Conservation (phyloP, 2,329 filamentous ascomycete genomes). For the Curvularia sp. region DNA sequence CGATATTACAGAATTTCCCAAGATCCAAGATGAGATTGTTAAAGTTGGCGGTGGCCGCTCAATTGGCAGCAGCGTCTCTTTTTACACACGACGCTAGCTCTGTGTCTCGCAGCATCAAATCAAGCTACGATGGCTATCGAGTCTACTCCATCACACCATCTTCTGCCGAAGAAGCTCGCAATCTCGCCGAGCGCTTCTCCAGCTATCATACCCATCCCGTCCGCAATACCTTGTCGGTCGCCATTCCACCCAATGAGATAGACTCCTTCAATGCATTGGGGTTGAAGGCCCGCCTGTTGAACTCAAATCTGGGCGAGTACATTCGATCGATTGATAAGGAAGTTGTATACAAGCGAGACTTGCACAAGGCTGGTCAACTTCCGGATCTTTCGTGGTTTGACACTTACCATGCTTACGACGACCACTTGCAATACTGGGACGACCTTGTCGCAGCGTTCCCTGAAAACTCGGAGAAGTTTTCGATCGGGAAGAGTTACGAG, state of each 20-base stretch:
- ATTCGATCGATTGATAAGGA: slow-evolving; percentile 44
- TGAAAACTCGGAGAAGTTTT: slow-evolving; percentile 38
- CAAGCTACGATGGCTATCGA: slow-evolving; percentile 31
- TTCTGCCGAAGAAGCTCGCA: slow-evolving; percentile 26
- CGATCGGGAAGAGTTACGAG: slow-evolving; percentile 41
- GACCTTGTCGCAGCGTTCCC: slow-evolving; percentile 39
- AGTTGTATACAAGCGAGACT: slow-evolving; percentile 18
- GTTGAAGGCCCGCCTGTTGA: slow-evolving; percentile 51
- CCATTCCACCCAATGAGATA: slow-evolving; percentile 52
- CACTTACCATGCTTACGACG: slow-evolving; percentile 42
- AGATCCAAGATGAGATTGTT: slow-evolving; percentile 21
- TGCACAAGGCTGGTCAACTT: slow-evolving; percentile 43
- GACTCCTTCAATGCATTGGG: slow-evolving; percentile 49
- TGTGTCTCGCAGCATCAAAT: slow-evolving; percentile 6
- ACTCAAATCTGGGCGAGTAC: slow-evolving; percentile 54
- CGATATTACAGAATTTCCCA: not conserved
- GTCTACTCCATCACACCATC: slow-evolving; percentile 30
- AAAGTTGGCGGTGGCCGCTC: slow-evolving; percentile 16
- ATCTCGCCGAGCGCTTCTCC: slow-evolving; percentile 23
- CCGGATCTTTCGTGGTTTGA: slow-evolving; percentile 52
- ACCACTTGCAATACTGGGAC: slow-evolving; percentile 42
- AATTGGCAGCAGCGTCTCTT: slow-evolving; percentile 24
- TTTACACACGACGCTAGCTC: slow-evolving; percentile 5
- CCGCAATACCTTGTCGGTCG: slow-evolving; percentile 40
- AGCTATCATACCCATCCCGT: slow-evolving; percentile 31